Base-by-base conservation (phyloP, 345 rosid genomes). In the Clarkia xantiana region DNA sequence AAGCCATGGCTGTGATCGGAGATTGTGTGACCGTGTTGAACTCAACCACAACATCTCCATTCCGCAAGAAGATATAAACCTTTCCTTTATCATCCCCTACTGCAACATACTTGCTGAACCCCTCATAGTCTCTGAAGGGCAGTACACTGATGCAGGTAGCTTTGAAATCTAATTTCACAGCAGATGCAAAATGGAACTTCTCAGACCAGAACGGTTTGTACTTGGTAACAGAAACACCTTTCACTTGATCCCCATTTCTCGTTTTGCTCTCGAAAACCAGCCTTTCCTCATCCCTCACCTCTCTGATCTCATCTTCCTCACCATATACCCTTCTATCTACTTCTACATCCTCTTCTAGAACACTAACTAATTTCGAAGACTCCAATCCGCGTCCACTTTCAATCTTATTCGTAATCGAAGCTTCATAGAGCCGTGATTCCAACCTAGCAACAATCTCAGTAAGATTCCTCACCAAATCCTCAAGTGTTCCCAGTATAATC, bases 141-240 rank as follows among this genome's bases (percentile, higher is more conserved):
- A 91, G 71, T 48, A 86, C 78, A 52, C 73, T 75, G 40, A 81
- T 55, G 67, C 84, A 79, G 0, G 85, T 75, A 0, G 87, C 80
- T 45, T 71, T 75, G 14, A 82, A 78, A 58, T 74, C 75, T 46
- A 91, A 57, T 34, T 78, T 86, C 76, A 91, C 89, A 53, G 96
- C 94, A 1, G 94, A 86, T 22, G 74, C 67, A 60, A 84, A 84
- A 6, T 79, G 87, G 66, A 91, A 84, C 73, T 76, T 73, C 73
- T 91, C 98, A 0, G 94, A 81, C 96, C 96, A 91, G 46, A 75
- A 69, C 38, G 81, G 89, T 61, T 82, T 81, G 60, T 70, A 78
- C 62, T 79, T 86, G 0, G 85, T 76, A 11, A 84, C 77, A 0
- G 89, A 70, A 61, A 67, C 69, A 8, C 71, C 64, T 41, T 62